Percentiles rank a stretch among this genome's conserved stretches.
These are phyloP conservation scores for Alternaria sp. DNA, from an alignment of 2,329 filamentous ascomycete genomes.

Conservation along the genomic window DNA sequence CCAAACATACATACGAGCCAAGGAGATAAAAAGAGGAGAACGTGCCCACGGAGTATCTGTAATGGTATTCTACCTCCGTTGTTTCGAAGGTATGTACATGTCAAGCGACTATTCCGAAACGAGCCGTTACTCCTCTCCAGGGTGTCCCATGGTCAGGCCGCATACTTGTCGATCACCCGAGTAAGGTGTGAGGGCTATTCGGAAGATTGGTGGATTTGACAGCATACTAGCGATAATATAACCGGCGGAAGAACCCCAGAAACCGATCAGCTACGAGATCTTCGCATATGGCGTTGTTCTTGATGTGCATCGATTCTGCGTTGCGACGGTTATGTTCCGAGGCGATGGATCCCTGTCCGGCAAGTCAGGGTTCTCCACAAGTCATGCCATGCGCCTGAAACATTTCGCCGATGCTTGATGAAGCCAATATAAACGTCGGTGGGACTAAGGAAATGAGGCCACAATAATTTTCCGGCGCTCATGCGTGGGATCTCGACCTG, in stretches of 20 bases:
- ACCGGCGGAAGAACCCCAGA: conserved; percentile 14
- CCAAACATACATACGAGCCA: conserved; percentile 5
- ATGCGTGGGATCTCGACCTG: background rate
- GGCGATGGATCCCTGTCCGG: conserved; percentile 3
- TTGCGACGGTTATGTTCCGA: conserved; percentile 12
- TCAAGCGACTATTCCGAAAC: conserved; percentile 9
- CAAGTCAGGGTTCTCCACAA: conserved; percentile 19
- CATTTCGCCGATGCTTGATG: conserved; percentile 33
- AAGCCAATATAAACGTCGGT: conserved; percentile 25
- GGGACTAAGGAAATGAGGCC: background rate
- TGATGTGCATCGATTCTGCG: background rate
- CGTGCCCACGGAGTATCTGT: conserved; percentile 15
- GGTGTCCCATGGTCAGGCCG: background rate
- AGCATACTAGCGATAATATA: conserved; percentile 9
- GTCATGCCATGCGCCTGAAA: conserved; percentile 17
- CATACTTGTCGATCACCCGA: conserved; percentile 4
- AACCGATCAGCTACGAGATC: background rate
- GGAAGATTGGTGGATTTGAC: conserved; percentile 25
- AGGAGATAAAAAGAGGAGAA: conserved; percentile 16
- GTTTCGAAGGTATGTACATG: conserved; percentile 17
- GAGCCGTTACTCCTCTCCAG: conserved; percentile 9
- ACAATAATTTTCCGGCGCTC: conserved; percentile 22
- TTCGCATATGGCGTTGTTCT: background rate
- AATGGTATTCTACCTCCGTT: conserved; percentile 8
- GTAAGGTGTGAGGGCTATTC: background rate